phyloP scores from a whole-genome alignment of 1,284 basidiomycete species.

The Apiotrichum akiyoshidainum region DNA sequence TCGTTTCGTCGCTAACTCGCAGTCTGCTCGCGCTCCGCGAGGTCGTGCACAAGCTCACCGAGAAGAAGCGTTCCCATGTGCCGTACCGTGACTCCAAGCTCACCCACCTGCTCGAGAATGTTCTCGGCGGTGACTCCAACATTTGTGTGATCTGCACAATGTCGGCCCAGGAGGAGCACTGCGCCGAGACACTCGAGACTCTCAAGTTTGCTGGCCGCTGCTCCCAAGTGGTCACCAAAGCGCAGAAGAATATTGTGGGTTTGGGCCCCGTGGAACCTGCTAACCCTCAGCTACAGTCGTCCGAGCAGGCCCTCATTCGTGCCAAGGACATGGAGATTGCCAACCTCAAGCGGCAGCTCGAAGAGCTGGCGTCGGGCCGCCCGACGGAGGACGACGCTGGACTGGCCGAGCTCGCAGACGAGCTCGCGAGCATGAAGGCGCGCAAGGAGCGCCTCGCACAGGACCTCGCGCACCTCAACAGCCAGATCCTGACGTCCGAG shows the following conservation, averaged over 20 bases:
- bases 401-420: constrained; percentile 38
- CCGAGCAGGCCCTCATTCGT: constrained; percentile 49
- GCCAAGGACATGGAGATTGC: constrained; percentile 53
- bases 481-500: constrained; percentile 47
- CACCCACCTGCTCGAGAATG: constrained; percentile 57
- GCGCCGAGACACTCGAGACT: constrained; percentile 57
- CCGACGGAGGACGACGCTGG: not conserved
- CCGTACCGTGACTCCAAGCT: constrained; percentile 59
- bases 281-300: constrained; percentile 36
- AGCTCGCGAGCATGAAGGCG: constrained; percentile 43
- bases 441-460: constrained; percentile 39
- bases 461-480: constrained; percentile 47
- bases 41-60: constrained; percentile 59
- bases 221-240: constrained; percentile 58
- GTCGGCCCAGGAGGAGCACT: constrained; percentile 52
- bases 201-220: constrained; percentile 59
- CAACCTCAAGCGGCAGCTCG: constrained; percentile 44
- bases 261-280: not conserved
- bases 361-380: constrained; percentile 18
- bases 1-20: constrained; percentile 7
- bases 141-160: constrained; percentile 59
- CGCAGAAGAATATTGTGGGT: constrained; percentile 55
- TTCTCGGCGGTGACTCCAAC: constrained; percentile 57
- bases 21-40: constrained; percentile 55
- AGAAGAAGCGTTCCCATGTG: constrained; percentile 52